A percentile compares a stretch with the other conserved stretches of the same genome.
Conservation (phyloP, 2,329 filamentous ascomycete genomes). For the Colletotrichum sp. region DNA sequence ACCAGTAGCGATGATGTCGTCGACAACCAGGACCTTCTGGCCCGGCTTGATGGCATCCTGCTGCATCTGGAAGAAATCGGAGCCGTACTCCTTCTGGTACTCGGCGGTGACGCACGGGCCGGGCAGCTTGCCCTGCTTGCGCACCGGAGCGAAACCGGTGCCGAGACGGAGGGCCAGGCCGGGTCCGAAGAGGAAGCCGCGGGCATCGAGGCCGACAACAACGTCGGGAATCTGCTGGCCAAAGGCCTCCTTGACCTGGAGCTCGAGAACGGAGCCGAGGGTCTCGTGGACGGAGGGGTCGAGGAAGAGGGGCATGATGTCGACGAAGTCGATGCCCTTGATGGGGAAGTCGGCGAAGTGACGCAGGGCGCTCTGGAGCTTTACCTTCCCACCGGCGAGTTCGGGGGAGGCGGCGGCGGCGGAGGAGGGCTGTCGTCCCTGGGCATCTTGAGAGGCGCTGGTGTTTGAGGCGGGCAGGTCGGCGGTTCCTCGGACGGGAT, state of each 20-base stretch:
- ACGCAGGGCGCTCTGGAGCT: constrained; percentile 74
- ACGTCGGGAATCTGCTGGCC: constrained; percentile 76
- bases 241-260: constrained; percentile 74
- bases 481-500: constrained; percentile 26
- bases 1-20: constrained; percentile 99
- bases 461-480: constrained; percentile 32
- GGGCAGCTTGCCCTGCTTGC: constrained; percentile 95
- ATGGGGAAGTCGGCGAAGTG: constrained; percentile 92
- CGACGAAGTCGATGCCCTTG: constrained; percentile 93
- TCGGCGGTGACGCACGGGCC: constrained; percentile 84
- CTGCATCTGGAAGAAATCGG: constrained; percentile 97
- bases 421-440: constrained; percentile 68
- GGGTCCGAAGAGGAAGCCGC: constrained; percentile 95
- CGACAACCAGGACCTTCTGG: constrained; percentile 90
- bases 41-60: constrained; percentile 81
- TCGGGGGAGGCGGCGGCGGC: constrained; percentile 65
- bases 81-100: constrained; percentile 95
- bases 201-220: constrained; percentile 89
- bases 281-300: constrained; percentile 74
- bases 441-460: constrained; percentile 56
- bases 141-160: constrained; percentile 87
- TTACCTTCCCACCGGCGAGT: constrained; percentile 73
- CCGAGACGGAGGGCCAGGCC: constrained; percentile 82
- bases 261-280: constrained; percentile 83
- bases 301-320: constrained; percentile 96